Conservation (phyloP, 1,284 basidiomycete species). For the Phlebopus sp. region DNA sequence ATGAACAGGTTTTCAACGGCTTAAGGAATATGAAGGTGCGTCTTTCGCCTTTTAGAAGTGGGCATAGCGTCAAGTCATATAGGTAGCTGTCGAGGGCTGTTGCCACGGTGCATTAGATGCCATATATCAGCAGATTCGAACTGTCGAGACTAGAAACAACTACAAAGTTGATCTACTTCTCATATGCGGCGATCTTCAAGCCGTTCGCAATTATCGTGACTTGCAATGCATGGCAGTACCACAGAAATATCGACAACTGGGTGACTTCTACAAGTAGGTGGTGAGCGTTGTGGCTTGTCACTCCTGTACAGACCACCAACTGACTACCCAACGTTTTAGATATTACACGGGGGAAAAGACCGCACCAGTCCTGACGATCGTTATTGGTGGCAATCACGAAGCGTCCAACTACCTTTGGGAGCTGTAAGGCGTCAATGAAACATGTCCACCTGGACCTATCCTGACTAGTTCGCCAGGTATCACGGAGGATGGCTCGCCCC, state of each 20-base stretch:
- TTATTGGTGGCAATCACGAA: conserved; percentile 98
- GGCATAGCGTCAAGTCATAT: conserved; percentile 1
- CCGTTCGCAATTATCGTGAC: conserved; percentile 84
- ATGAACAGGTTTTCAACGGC: too few species aligned
- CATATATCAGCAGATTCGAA: conserved; percentile 79
- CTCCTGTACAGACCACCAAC: neutral
- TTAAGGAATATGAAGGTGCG: conserved; percentile 22
- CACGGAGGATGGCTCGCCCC: conserved; percentile 96
- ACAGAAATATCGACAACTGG: conserved; percentile 82
- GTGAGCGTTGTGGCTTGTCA: neutral
- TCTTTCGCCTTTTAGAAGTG: neutral
- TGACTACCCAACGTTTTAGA: conserved; percentile 34
- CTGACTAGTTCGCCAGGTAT: conserved; percentile 50
- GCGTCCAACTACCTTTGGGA: conserved; percentile 98
- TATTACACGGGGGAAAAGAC: conserved; percentile 84
- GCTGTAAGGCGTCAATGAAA: conserved; percentile 59
- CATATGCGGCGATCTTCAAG: conserved; percentile 96
- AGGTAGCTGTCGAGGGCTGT: conserved; percentile 95
- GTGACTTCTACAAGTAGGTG: conserved; percentile 78
- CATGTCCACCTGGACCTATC: neutral
- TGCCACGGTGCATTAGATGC: conserved; percentile 88
- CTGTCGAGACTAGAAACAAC: conserved; percentile 58
- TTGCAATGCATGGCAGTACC: conserved; percentile 91
- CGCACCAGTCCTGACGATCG: conserved; percentile 88
- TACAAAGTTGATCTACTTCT: conserved; percentile 83